Base-by-base conservation (phyloP, 1,284 basidiomycete genomes). In the Fistulinella cinereoalba region DNA sequence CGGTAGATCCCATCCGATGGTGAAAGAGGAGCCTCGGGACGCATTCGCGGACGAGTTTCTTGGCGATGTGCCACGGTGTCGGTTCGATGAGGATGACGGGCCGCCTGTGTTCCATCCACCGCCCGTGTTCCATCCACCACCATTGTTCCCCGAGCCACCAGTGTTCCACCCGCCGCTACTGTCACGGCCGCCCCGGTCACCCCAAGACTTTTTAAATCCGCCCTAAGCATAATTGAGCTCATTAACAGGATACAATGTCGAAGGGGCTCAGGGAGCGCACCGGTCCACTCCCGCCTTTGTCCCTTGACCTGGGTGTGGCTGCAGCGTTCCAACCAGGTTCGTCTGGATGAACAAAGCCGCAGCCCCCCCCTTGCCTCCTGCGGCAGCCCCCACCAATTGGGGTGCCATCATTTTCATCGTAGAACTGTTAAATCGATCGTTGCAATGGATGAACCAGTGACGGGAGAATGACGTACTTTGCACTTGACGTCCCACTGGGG, bases 301-400 rank as follows among this genome's bases (percentile, higher is more conserved):
- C 53, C 37, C 19, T 53, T 23, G 49, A 7, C 38, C n/a, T 54
- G n/a, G 60, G 4, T 22, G 32, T 16, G 12, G 27, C 48, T 4
- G 64, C 64, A 8, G 31, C 44, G 24, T 6, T 34, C 62, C 62
- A 64, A n/a, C 36, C 33, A 12, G 58, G 32, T 12, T 62, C 49
- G 16, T 16, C 54, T 4, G 64, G 66, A 43, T 64, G 62, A n/a
- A 62, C 4, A 25, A 61, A 64, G 6, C 15, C 22, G 21, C 66
- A 64, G 27, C 53, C 53, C 24, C 55, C 55, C 3, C 36, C 16
- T 12, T 41, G 51, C 7, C 41, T 51, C 46, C 33, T 49, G 32
- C 6, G 52, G 33, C 64, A 64, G 16, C 64, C 62, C 3, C 43
- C 54, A 37, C 32, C 40, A 9, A 43, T 3, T 4, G 60, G 54